Evolutionary conservation across 2,329 filamentous ascomycete species (phyloP).

Genomic region (Mycosphaerella sp.): DNA sequence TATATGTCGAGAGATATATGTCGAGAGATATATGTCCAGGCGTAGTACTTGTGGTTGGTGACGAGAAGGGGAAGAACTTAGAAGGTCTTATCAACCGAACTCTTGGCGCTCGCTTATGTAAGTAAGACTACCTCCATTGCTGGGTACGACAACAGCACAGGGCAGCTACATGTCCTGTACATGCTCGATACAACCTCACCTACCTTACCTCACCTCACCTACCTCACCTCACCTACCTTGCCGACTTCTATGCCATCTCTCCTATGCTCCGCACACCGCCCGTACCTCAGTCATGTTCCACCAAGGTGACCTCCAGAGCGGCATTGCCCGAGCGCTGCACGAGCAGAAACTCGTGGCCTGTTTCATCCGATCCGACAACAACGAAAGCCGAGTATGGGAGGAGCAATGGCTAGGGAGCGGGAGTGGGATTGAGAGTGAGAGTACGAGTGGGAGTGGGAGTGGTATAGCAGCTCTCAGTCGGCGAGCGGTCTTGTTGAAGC

Average conservation of each 20-base stretch:
- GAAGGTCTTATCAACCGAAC: no score
- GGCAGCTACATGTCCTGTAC: no score
- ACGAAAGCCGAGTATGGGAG: conserved; percentile 51
- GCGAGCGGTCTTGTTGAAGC: conserved; percentile 61
- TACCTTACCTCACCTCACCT: background rate
- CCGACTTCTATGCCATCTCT: background rate
- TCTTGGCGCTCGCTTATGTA: no score
- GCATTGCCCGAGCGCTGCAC: conserved; percentile 68
- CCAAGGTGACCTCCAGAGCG: conserved; percentile 69
- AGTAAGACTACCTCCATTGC: no score
- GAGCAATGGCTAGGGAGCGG: conserved; percentile 28
- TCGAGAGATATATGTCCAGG: no score
- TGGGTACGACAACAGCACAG: no score
- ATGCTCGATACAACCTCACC: background rate
- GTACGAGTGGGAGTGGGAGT: background rate
- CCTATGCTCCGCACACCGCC: background rate
- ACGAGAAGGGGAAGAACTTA: no score
- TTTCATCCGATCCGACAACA: conserved; percentile 67
- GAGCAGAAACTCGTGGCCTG: conserved; percentile 74
- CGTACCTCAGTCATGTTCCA: conserved; percentile 64
- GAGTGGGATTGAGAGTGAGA: background rate
- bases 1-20: no score
- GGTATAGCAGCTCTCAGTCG: no score
- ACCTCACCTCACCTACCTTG: background rate
- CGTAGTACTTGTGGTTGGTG: no score